Evolutionary conservation across 768 basidiomycete species (phyloP).

Genomic region (Mycena rosella): DNA sequence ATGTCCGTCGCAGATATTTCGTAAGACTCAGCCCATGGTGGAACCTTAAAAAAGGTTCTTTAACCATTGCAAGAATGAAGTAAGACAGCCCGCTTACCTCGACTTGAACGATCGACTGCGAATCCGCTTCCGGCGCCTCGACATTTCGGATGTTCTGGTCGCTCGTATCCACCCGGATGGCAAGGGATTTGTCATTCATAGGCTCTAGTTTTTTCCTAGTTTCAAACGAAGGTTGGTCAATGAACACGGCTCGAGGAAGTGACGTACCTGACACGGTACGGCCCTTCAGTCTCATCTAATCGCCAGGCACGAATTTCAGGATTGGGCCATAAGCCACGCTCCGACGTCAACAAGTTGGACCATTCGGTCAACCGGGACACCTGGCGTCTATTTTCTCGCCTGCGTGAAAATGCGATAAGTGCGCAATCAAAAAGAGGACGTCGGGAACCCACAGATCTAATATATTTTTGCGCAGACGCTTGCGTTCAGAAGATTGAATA

Average conservation of each 20-base stretch:
- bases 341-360: conserved; percentile 72
- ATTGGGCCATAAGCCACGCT: conserved; percentile 87
- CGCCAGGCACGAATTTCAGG: conserved; percentile 71
- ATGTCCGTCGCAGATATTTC: conserved; percentile 74
- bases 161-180: conserved; percentile 59
- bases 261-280: conserved; percentile 82
- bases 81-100: conserved; percentile 46
- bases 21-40: conserved; percentile 81
- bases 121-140: conserved; percentile 63
- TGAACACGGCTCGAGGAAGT: not conserved
- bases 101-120: conserved; percentile 61
- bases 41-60: conserved; percentile 50
- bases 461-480: conserved; percentile 76
- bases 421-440: not conserved
- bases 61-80: not conserved
- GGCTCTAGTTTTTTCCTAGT: conserved; percentile 84
- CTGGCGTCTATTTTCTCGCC: conserved; percentile 84
- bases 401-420: conserved; percentile 44
- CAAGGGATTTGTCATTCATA: conserved; percentile 61
- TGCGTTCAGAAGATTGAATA: conserved; percentile 76
- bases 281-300: conserved; percentile 93
- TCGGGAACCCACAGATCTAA: conserved; percentile 73
- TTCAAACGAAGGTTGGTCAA: not conserved
- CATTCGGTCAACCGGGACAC: conserved; percentile 71
- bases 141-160: conserved; percentile 63